Evolutionary conservation across 148 eudicot species (phyloP).

Genomic region (Talinum fruticosum): DNA sequence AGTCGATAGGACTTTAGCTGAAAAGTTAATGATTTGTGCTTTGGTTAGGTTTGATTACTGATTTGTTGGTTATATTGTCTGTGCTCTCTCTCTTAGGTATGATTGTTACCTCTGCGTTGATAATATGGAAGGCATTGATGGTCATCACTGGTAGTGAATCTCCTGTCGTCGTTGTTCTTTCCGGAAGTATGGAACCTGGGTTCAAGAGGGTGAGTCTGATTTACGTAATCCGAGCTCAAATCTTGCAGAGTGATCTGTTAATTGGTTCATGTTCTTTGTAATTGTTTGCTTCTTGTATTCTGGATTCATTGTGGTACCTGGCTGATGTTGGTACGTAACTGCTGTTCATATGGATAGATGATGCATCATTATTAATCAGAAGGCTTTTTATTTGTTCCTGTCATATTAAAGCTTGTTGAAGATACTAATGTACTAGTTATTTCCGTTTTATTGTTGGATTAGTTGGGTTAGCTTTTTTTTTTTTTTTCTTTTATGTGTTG

Average conservation of each 20-base stretch:
- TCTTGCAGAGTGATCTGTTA: not conserved
- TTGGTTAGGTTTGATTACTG: too few relatives aligned
- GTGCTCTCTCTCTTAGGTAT: conserved; percentile 40
- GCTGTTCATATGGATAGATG: not conserved
- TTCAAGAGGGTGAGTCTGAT: conserved; percentile 43
- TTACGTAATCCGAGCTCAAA: not conserved
- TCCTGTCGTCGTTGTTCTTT: conserved; percentile 83
- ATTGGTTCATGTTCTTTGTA: not conserved
- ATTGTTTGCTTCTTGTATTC: not conserved
- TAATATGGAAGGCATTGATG: conserved; percentile 78
- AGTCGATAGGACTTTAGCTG: too few relatives aligned
- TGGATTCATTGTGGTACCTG: not conserved
- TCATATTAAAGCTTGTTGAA: not conserved
- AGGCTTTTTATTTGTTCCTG: not conserved
- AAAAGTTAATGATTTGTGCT: too few relatives aligned
- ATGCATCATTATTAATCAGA: not conserved
- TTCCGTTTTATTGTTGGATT: not conserved
- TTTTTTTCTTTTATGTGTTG: not conserved
- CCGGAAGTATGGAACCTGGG: conserved; percentile 92
- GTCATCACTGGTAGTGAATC: conserved; percentile 74
- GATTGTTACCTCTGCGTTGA: conserved; percentile 65
- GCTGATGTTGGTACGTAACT: not conserved
- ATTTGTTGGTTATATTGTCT: not conserved
- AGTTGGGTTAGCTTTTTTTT: not conserved
- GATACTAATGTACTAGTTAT: not conserved